Evolutionary conservation across 805 yeast genomes (phyloP).

Genomic region (Lipomyces japonicus): DNA sequence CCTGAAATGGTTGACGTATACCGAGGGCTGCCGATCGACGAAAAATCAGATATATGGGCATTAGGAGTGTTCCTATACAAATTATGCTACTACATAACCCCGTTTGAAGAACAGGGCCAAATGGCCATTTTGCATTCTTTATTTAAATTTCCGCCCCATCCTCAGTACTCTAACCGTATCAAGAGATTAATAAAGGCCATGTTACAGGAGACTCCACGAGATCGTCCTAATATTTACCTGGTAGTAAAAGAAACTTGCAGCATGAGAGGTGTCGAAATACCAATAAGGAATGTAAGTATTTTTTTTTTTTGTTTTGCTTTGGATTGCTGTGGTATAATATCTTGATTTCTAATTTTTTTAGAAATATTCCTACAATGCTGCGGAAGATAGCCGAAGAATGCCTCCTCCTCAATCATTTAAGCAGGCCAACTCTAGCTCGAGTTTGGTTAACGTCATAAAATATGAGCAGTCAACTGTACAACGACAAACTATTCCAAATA

Average conservation of each 20-base stretch:
- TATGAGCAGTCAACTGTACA: constrained; percentile 5
- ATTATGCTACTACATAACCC: constrained; percentile 87
- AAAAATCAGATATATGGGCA: constrained; percentile 95
- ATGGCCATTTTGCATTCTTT: constrained; percentile 82
- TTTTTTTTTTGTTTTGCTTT: neutral
- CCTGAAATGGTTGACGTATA: constrained; percentile 95
- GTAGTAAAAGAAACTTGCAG: constrained; percentile 61
- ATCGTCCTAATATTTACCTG: constrained; percentile 85
- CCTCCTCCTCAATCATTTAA: constrained; percentile 16
- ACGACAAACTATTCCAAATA: constrained; percentile 15
- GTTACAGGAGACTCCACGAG: constrained; percentile 76
- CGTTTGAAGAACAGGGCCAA: constrained; percentile 82
- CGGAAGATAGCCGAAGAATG: constrained; percentile 9
- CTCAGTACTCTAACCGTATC: constrained; percentile 65
- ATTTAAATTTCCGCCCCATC: constrained; percentile 67
- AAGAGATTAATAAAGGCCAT: constrained; percentile 72
- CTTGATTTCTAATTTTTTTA: neutral
- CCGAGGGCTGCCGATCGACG: constrained; percentile 79
- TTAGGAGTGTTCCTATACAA: constrained; percentile 88
- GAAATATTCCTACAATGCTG: constrained; percentile 6
- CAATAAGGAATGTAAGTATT: constrained; percentile 37
- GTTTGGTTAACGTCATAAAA: constrained; percentile 6
- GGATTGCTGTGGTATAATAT: neutral
- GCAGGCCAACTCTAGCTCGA: neutral
- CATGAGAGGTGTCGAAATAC: constrained; percentile 54